Base-by-base conservation (phyloP, 164 flowering plant genomes). In the Hamamelis virginiana region DNA sequence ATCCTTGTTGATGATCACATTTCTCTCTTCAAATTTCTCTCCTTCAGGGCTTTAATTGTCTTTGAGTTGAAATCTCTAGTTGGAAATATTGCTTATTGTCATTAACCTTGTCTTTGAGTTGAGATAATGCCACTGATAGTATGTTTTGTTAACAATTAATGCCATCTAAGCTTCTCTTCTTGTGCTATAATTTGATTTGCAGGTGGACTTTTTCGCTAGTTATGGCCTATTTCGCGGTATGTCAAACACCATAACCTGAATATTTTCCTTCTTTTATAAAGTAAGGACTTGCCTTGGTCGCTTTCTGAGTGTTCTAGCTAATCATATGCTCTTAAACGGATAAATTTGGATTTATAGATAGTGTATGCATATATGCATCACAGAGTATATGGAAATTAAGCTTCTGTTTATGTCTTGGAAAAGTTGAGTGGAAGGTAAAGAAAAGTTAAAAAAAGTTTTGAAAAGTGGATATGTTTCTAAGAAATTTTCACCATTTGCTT, bases 141-240 rank as follows among this genome's bases (percentile, higher is more conserved):
- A 18, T n/a, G 15, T 43, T 58, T 27, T 58, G 18, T 5, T 58
- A 47, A 38, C 26, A 47, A 25, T 9, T 6, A 44, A 6, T 47
- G 22, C 44, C 21, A 46, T 53, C 75, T 72, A 26, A 69, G 16
- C 0, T 64, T 28, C 19, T 8, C 46, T 65, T 60, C 14, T 61
- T 16, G 10, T 61, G 33, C 9, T 59, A 21, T 47, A 44, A 77
- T 23, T 72, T 43, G 44, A 45, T 74, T 15, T 77, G 76, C 92
- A 92, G 97, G 88, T 92, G 97, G 97, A 92, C 97, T 47, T 63
- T 63, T 46, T 5, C 52, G 22, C 22, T 63, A 47, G 52, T 45
- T 22, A 63, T 63, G 1, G 12, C 46, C 51, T 63, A 63, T 47
- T 63, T 63, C 11, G 66, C 52, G 52, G 66, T 63, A 63, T 63